These are phyloP conservation scores for Sugiyamaella castrensis DNA, from an alignment of 1,139 yeast species.

Conservation along the genomic window DNA sequence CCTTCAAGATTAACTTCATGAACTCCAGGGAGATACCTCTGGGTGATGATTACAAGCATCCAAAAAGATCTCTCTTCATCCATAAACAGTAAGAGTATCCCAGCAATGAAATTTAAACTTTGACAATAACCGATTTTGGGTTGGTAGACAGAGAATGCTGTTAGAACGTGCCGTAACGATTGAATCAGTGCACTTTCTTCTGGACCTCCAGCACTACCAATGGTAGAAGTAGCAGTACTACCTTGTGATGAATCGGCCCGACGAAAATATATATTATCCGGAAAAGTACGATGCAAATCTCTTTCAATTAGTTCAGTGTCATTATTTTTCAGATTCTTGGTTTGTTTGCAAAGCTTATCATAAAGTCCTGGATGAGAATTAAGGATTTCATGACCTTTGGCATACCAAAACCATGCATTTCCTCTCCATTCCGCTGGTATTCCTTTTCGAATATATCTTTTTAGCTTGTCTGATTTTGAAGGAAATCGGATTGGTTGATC, in stretches of 20 bases:
- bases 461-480: conserved; percentile 74
- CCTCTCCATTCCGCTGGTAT: conserved; percentile 98
- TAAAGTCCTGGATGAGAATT: conserved; percentile 71
- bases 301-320: conserved; percentile 92
- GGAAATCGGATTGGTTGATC: conserved; percentile 58
- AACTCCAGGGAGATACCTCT: conserved; percentile 81
- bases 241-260: conserved; percentile 24
- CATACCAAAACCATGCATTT: conserved; percentile 93
- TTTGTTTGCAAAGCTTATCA: conserved; percentile 58
- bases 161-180: conserved; percentile 73
- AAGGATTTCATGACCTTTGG: conserved; percentile 80
- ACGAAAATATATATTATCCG: conserved; percentile 80
- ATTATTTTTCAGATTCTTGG: conserved; percentile 50
- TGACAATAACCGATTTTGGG: conserved; percentile 96
- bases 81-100: conserved; percentile 74
- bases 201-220: conserved; percentile 13
- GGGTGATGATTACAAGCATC: conserved; percentile 92
- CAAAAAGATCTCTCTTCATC: conserved; percentile 89
- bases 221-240: conserved; percentile 9
- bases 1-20: conserved; percentile 91
- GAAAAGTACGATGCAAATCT: conserved; percentile 89
- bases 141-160: conserved; percentile 79
- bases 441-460: conserved; percentile 82
- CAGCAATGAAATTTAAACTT: conserved; percentile 87
- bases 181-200: conserved; percentile 62